Conservation (phyloP, 2,329 filamentous ascomycete genomes). For the Fusarium euwallaceae region DNA sequence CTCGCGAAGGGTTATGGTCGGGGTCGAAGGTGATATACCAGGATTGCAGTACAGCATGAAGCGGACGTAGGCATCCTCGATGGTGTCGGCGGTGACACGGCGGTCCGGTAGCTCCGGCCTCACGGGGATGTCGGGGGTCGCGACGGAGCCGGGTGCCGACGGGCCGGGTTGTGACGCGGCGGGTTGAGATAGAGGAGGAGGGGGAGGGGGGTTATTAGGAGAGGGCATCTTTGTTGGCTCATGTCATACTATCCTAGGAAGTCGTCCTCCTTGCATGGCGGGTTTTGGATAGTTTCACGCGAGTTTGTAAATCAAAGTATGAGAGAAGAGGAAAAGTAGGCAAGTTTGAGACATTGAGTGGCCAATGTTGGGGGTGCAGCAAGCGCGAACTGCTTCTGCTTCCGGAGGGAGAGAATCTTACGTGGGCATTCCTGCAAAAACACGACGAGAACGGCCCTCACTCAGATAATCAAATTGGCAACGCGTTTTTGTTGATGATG, state of each 20-base stretch:
- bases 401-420: not conserved
- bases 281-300: conserved; percentile 27
- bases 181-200: conserved; percentile 30
- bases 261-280: not conserved
- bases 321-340: conserved; percentile 8
- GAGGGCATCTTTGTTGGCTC: conserved; percentile 40
- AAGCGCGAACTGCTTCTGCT: not conserved
- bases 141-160: conserved; percentile 30
- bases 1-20: conserved; percentile 79
- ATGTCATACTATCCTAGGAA: conserved; percentile 35
- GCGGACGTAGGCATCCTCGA: conserved; percentile 84
- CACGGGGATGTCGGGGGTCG: conserved; percentile 33
- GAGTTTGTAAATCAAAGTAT: conserved; percentile 11
- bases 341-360: conserved; percentile 38
- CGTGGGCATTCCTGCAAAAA: conserved; percentile 13
- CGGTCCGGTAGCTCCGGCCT: conserved; percentile 70
- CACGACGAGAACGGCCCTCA: conserved; percentile 2
- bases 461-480: not conserved
- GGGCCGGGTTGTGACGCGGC: conserved; percentile 28
- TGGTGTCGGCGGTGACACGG: conserved; percentile 75
- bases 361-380: not conserved
- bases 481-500: not conserved
- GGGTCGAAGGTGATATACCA: conserved; percentile 73
- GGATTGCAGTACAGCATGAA: conserved; percentile 96
- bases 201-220: conserved; percentile 27